Evolutionary conservation across 2,329 filamentous ascomycete species (phyloP).

Genomic region (Neopestalotiopsis clavispora): DNA sequence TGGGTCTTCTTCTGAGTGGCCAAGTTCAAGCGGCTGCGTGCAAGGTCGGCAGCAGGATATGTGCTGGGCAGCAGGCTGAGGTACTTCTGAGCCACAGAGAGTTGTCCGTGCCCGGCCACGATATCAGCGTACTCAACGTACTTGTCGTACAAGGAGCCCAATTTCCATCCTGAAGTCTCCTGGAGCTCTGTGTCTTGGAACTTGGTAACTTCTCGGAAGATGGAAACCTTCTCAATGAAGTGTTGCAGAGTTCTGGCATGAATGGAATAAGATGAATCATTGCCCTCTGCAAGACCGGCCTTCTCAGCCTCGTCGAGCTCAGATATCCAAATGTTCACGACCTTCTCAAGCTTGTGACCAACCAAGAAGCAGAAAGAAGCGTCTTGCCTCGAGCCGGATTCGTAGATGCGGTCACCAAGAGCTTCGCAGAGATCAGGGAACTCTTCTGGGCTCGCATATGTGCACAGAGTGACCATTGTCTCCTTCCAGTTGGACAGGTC

Average conservation of each 20-base stretch:
- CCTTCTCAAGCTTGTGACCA: constrained; percentile 96
- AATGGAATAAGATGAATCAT: constrained; percentile 86
- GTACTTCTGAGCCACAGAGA: constrained; percentile 88
- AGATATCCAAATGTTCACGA: constrained; percentile 90
- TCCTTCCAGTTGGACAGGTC: constrained; percentile 95
- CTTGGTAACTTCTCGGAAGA: constrained; percentile 93
- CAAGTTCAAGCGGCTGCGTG: constrained; percentile 82
- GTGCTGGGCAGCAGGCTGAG: constrained; percentile 82
- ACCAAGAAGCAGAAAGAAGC: constrained; percentile 96
- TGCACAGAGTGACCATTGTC: constrained; percentile 93
- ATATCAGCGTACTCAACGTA: constrained; percentile 98
- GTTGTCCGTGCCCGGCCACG: constrained; percentile 84
- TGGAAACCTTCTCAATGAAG: constrained; percentile 97
- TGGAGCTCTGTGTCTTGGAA: constrained; percentile 81
- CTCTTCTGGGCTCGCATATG: constrained; percentile 87
- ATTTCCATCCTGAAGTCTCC: constrained; percentile 83
- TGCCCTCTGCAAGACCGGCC: constrained; percentile 70
- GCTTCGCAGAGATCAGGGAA: constrained; percentile 96
- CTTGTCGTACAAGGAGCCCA: constrained; percentile 86
- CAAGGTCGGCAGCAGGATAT: constrained; percentile 87
- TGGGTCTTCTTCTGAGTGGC: constrained; percentile 69
- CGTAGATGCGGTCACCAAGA: constrained; percentile 87
- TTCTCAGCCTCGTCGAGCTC: constrained; percentile 87
- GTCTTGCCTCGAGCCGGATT: constrained; percentile 79
- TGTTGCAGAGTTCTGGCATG: constrained; percentile 87